phyloP scores from a whole-genome alignment of 495 filamentous ascomycete species.

The Lophiostoma macrostomum region DNA sequence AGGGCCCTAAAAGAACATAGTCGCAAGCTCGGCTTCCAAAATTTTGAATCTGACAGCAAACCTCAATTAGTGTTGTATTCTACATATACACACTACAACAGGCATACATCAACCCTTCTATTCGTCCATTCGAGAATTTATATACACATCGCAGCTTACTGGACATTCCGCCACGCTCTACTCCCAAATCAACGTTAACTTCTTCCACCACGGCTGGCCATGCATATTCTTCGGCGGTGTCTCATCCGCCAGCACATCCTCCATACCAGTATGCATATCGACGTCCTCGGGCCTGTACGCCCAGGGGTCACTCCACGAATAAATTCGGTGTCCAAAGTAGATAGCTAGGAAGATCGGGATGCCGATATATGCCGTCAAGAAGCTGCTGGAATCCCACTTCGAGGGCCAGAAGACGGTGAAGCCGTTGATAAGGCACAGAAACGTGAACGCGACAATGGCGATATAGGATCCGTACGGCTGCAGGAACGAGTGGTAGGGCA shows the following conservation, averaged over 20 bases:
- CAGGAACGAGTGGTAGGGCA: constrained; percentile 51
- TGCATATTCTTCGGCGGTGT: constrained; percentile 32
- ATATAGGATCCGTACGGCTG: constrained; percentile 56
- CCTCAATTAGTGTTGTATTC: too few species aligned
- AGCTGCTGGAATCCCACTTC: constrained; percentile 50
- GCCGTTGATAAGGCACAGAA: constrained; percentile 59
- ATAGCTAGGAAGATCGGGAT: constrained; percentile 57
- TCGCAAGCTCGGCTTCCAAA: too few species aligned
- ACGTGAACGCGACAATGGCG: constrained; percentile 47
- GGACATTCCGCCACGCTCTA: neutral
- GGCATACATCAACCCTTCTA: neutral
- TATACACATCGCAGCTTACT: neutral
- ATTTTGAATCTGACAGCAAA: too few species aligned
- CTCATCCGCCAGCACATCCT: constrained; percentile 54
- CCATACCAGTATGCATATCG: constrained; percentile 56
- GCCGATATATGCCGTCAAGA: constrained; percentile 63
- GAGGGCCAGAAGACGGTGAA: constrained; percentile 61
- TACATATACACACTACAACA: too few species aligned
- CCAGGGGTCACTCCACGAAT: constrained; percentile 53
- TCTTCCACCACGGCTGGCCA: constrained; percentile 26
- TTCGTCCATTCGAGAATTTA: neutral
- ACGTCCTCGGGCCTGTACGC: constrained; percentile 51
- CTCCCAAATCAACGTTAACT: constrained; percentile 20
- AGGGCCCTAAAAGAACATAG: too few species aligned
- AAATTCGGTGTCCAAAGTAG: constrained; percentile 53